Evolutionary conservation across 1,139 yeast genomes (phyloP), one percentile per base, ranked within the genome.

Genomic region (Candida smagusa): DNA sequence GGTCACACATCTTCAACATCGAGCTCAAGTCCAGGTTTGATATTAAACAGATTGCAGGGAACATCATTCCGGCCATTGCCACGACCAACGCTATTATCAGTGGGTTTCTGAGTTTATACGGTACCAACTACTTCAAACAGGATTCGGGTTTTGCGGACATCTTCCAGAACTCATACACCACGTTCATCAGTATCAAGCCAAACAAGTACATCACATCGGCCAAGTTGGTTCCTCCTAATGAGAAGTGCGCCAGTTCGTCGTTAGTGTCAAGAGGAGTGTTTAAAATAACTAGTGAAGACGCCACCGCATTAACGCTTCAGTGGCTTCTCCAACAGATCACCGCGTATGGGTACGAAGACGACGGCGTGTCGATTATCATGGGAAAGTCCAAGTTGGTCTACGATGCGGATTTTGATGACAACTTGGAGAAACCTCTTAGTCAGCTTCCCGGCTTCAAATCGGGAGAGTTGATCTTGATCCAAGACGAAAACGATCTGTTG

Each of bases 51-150:
- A 89, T 90, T 50, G 98, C 98, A 0, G 99, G 99, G 7, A 92
- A 92, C 58, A 94, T 94, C 52, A 92, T 94, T 36, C 98, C 99
- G 0, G 98, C 98, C 0, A 90, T 94, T 50, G 98, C 98, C 9
- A 92, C 98, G 2, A 92, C 97, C 8, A 94, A 94, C 58, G 97
- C 98, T 1, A 83, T 92, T 13, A 82, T 92, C 45, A 90, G 97
- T 0, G 98, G 98, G 0, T 75, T 89, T 44, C 84, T 95, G 21
- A 81, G 89, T 9, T 58, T 90, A 32, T 43, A 43, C 22, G 39
- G 82, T 80, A 38, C 84, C 90, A 76, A 79, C 38, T 74, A 75
- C 34, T 74, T 81, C 52, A 52, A 50, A 22, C 35, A 51, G 11
- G 45, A 31, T 8, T 33, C 53, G 45, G 50, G 51, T 33, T 54